Evolutionary conservation across 345 rosid species (phyloP), one percentile per base, ranked within the genome.

Genomic region (Isatis tinctoria): DNA sequence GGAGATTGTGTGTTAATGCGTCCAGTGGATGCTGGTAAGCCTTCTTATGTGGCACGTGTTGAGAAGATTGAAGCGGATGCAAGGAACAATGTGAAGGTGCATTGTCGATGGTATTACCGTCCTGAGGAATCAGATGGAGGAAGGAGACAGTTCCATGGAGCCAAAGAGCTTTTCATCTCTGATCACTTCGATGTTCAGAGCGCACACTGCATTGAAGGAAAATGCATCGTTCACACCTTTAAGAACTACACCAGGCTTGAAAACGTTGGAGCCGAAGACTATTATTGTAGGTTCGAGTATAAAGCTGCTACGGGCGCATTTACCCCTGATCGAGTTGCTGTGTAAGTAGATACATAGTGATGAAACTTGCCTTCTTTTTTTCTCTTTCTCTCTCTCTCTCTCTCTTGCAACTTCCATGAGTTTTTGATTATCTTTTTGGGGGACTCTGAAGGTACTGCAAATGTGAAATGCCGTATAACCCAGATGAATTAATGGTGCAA

Each of bases 381-480:
- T n/a, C n/a, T n/a, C n/a, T n/a, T n/a, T n/a, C n/a, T n/a, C n/a
- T n/a, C n/a, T n/a, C n/a, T n/a, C 6, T 36, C 40, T 30, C 70
- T 53, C 30, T 27, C 32, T 13, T 60, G 22, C 10, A 6, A 27
- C 33, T 36, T 52, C 4, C n/a, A 53, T 75, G 80, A 74, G 37
- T 27, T 44, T 39, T 75, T 48, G 41, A 6, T 8, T 28, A 51
- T 73, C 33, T 1, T 59, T 4, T 4, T 57, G 27, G 65, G 48
- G 66, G 22, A 52, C 49, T 80, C 12, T 73, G 75, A 79, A 93
- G 98, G 82, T 93, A 89, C 71, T 93, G 98, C 85, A 89, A 83
- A 76, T 93, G 98, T 69, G 92, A 89, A 84, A 89, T 90, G 97
- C 98, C 98, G 1, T 87, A 93, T 81, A 90, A 93, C 74, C 97